phyloP scores from a whole-genome alignment of 1,284 basidiomycete species.

The Stygiomarasmius scandens region DNA sequence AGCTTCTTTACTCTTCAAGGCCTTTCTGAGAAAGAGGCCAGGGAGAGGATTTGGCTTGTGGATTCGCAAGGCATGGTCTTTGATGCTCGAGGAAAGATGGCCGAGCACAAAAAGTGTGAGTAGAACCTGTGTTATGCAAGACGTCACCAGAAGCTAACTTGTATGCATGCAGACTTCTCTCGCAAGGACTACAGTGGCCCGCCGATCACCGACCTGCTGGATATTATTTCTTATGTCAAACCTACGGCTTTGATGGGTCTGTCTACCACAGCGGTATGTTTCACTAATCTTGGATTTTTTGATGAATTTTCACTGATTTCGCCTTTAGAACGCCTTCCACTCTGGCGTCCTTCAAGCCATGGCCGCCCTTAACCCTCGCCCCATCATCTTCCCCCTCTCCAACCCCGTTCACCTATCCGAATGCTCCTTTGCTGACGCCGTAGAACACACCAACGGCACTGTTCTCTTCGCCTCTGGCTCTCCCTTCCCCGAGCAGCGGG shows the following conservation, averaged over 20 bases:
- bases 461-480: slow-evolving; percentile 92
- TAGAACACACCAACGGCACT: slow-evolving; percentile 71
- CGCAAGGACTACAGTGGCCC: slow-evolving; percentile 78
- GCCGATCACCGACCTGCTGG: slow-evolving; percentile 74
- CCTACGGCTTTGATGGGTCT: slow-evolving; percentile 93
- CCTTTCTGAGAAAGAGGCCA: slow-evolving; percentile 78
- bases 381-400: slow-evolving; percentile 96
- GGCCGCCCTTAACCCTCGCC: slow-evolving; percentile 83
- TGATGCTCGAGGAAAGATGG: slow-evolving; percentile 68
- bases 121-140: slow-evolving; percentile 11
- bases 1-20: slow-evolving; percentile 87
- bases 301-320: slow-evolving; percentile 11
- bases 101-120: slow-evolving; percentile 83
- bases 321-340: slow-evolving; percentile 71
- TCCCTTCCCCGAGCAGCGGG: slow-evolving; percentile 71
- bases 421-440: slow-evolving; percentile 85
- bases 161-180: slow-evolving; percentile 65
- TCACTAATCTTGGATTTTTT: slow-evolving; percentile 10
- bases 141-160: not conserved
- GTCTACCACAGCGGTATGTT: slow-evolving; percentile 73
- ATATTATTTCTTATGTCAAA: slow-evolving; percentile 85
- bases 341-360: slow-evolving; percentile 78
- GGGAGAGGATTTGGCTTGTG: slow-evolving; percentile 78
- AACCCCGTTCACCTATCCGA: slow-evolving; percentile 89
- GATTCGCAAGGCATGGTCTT: slow-evolving; percentile 89